Conservation (phyloP, 371 early-diverging fungal genomes). For the Lichtheimia ornata region DNA sequence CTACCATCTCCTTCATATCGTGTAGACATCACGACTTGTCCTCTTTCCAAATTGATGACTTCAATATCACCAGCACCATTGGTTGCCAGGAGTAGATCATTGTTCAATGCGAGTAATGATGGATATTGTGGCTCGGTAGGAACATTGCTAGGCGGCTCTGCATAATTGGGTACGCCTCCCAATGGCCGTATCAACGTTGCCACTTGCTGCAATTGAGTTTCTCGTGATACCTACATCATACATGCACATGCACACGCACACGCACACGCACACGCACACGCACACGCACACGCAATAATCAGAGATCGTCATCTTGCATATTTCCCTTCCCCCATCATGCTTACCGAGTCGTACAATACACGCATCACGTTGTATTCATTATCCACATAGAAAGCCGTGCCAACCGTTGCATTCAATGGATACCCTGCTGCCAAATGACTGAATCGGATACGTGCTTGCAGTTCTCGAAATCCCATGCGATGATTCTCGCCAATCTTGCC, state of each 20-base stretch:
- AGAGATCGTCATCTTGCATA: no score
- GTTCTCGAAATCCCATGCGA: constrained; percentile 58
- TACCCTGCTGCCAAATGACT: constrained; percentile 61
- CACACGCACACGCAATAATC: no score
- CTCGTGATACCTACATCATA: neutral
- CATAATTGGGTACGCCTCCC: constrained; percentile 29
- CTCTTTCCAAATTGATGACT: constrained; percentile 21
- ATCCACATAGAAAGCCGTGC: constrained; percentile 49
- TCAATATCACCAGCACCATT: constrained; percentile 42
- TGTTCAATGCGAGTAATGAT: constrained; percentile 29
- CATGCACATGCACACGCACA: no score
- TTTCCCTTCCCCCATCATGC: no score
- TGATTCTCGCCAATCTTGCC: constrained; percentile 30
- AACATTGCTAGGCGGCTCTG: constrained; percentile 26
- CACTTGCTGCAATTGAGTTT: constrained; percentile 7
- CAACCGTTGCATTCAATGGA: constrained; percentile 22
- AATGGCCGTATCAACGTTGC: constrained; percentile 27
- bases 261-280: no score
- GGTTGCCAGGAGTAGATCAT: constrained; percentile 22
- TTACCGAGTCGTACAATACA: constrained; percentile 50
- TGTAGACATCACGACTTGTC: constrained; percentile 16
- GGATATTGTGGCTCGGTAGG: constrained; percentile 37
- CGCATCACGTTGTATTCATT: constrained; percentile 37
- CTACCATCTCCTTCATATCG: constrained; percentile 34
- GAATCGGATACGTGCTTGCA: constrained; percentile 68